Conservation (phyloP, 306 rosid species). For the Castanea crenata region DNA sequence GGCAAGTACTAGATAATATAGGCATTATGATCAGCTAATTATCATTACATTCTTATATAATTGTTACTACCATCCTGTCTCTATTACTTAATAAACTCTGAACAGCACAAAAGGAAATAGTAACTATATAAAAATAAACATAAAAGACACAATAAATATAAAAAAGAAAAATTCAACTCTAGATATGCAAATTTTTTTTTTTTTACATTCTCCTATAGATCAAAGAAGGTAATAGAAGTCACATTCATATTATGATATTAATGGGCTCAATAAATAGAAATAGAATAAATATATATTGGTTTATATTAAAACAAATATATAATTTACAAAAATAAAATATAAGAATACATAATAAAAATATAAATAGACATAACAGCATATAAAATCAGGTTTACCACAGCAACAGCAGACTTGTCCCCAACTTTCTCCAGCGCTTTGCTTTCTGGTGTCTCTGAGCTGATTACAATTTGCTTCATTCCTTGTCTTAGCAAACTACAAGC, state of each 20-base stretch:
- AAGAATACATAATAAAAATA: no score
- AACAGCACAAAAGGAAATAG: background rate
- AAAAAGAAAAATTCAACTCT: no score
- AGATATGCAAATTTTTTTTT: no score
- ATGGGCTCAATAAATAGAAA: no score
- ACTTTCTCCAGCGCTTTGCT: constrained; percentile 66
- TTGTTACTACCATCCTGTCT: background rate
- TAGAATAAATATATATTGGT: no score
- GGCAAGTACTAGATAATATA: background rate
- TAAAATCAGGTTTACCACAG: constrained; percentile 42
- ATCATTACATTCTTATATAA: background rate
- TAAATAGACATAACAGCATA: constrained; percentile 9
- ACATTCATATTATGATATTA: no score
- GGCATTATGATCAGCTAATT: background rate
- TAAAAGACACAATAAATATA: background rate
- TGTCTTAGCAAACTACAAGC: constrained; percentile 97
- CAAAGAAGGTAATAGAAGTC: no score
- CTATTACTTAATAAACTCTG: background rate
- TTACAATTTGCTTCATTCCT: constrained; percentile 88
- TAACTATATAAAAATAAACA: background rate
- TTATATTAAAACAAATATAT: no score
- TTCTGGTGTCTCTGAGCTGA: constrained; percentile 85
- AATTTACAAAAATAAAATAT: no score
- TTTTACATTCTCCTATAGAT: no score
- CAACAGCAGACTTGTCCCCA: constrained; percentile 64